phyloP scores from a whole-genome alignment of 139 green algal species.

The Deuterostichococcus epilithicus region DNA sequence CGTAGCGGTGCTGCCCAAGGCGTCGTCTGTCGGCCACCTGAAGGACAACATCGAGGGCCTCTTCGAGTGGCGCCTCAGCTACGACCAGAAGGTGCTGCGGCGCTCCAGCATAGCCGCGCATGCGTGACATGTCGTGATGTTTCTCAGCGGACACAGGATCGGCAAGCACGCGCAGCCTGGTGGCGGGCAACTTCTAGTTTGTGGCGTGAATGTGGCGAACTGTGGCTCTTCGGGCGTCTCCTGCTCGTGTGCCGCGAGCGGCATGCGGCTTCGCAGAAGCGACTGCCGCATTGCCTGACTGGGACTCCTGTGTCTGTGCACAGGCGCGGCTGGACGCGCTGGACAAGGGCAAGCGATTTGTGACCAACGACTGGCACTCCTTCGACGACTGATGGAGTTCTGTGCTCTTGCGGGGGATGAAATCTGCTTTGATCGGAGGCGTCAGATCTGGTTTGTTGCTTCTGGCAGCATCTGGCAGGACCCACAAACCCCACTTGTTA shows the following conservation, averaged over 20 bases:
- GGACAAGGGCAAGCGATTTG: slow-evolving; percentile 37
- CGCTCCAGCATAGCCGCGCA: not conserved
- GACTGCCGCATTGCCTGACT: too few species aligned
- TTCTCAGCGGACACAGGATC: too few species aligned
- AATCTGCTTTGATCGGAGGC: too few species aligned
- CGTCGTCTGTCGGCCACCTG: slow-evolving; percentile 34
- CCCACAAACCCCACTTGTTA: too few species aligned
- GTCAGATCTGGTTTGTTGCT: too few species aligned
- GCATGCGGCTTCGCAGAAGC: too few species aligned
- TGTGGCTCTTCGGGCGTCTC: not conserved
- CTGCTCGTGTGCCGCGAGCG: too few species aligned
- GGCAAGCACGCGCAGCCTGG: too few species aligned
- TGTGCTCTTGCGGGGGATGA: too few species aligned
- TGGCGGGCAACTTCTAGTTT: too few species aligned
- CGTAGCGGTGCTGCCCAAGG: slow-evolving; percentile 68
- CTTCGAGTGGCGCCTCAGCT: slow-evolving; percentile 48
- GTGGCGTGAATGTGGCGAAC: not conserved
- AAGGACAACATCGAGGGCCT: slow-evolving; percentile 46
- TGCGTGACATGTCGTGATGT: not conserved
- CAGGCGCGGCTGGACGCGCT: slow-evolving; percentile 46
- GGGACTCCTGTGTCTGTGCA: not conserved
- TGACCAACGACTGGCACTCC: slow-evolving; percentile 41
- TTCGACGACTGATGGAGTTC: slow-evolving; percentile 43
- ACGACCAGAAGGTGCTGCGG: slow-evolving; percentile 59
- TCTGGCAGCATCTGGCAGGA: too few species aligned